Conservation (phyloP, 805 yeast genomes). For the Metschnikowia orientalis region DNA sequence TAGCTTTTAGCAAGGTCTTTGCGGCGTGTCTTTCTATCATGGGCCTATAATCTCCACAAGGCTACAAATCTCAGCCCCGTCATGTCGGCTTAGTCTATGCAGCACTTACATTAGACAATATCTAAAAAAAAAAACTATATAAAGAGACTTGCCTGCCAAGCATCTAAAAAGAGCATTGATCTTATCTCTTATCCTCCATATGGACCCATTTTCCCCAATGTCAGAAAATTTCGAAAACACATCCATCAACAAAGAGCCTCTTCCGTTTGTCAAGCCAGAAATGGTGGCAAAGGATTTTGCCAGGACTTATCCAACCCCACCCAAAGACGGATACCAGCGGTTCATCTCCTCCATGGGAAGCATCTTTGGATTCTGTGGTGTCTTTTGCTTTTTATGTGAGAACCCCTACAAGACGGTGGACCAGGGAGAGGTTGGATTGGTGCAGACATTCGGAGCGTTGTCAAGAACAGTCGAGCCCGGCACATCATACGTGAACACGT, state of each 20-base stretch:
- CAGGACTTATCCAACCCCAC: slow-evolving; percentile 37
- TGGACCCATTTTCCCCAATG: no score
- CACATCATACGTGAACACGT: slow-evolving; percentile 57
- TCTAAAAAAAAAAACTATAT: no score
- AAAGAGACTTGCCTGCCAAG: no score
- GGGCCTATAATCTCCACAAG: no score
- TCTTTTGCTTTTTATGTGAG: slow-evolving; percentile 52
- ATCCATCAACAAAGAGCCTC: slow-evolving; percentile 10
- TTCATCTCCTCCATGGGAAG: slow-evolving; percentile 40
- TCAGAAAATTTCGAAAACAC: slow-evolving; percentile 5
- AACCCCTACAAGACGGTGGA: slow-evolving; percentile 58
- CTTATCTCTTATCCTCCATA: no score
- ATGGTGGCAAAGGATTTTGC: slow-evolving; percentile 42
- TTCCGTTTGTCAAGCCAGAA: slow-evolving; percentile 29
- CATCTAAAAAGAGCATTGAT: no score
- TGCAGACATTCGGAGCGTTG: slow-evolving; percentile 63
- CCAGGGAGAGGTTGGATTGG: slow-evolving; percentile 67
- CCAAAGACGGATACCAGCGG: slow-evolving; percentile 38
- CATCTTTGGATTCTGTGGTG: slow-evolving; percentile 49
- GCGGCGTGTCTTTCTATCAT: no score
- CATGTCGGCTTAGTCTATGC: no score
- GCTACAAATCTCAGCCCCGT: no score
- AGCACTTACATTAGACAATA: no score
- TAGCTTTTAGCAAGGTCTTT: no score
- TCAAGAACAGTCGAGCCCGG: slow-evolving; percentile 68